These are phyloP conservation scores for Fonsecaea nubica DNA, from an alignment of 2,329 filamentous ascomycete species.

Conservation along the genomic window DNA sequence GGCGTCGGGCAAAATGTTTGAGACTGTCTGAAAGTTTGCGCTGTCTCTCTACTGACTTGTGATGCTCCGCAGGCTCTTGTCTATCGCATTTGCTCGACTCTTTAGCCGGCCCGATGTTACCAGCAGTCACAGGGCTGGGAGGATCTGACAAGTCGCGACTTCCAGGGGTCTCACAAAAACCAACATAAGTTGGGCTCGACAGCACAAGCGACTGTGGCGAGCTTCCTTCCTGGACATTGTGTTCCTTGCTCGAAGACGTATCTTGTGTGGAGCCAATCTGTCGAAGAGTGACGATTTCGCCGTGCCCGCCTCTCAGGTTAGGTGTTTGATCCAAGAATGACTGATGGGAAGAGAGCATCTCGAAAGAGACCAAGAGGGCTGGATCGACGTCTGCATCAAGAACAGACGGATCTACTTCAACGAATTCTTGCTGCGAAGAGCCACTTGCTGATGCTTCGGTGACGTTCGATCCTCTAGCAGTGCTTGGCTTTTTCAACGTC, in stretches of 20 bases:
- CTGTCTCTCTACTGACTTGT: conserved; percentile 20
- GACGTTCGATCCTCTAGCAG: not conserved
- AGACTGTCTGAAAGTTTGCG: conserved; percentile 14
- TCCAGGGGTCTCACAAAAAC: conserved; percentile 3
- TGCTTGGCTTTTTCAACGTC: conserved; percentile 1
- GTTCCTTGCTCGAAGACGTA: conserved; percentile 1
- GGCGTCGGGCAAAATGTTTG: conserved; percentile 22
- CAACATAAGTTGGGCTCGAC: conserved; percentile 2
- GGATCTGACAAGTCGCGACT: not conserved
- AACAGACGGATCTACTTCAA: conserved; percentile 13
- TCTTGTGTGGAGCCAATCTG: conserved; percentile 12
- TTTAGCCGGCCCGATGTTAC: not conserved
- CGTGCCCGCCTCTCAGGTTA: conserved; percentile 23
- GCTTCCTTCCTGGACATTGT: not conserved
- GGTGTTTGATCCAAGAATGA: conserved; percentile 5
- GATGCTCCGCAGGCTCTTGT: conserved; percentile 10
- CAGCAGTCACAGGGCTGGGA: not conserved
- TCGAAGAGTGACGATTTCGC: conserved; percentile 20
- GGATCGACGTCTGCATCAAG: conserved; percentile 18
- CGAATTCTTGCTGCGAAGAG: conserved; percentile 26
- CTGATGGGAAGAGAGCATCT: conserved; percentile 13
- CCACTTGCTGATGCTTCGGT: not conserved
- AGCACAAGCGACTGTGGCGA: not conserved
- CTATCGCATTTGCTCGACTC: conserved; percentile 5
- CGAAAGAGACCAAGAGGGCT: conserved; percentile 29